phyloP scores from a whole-genome alignment of 1,284 basidiomycete species.

The Irpex lacteus region DNA sequence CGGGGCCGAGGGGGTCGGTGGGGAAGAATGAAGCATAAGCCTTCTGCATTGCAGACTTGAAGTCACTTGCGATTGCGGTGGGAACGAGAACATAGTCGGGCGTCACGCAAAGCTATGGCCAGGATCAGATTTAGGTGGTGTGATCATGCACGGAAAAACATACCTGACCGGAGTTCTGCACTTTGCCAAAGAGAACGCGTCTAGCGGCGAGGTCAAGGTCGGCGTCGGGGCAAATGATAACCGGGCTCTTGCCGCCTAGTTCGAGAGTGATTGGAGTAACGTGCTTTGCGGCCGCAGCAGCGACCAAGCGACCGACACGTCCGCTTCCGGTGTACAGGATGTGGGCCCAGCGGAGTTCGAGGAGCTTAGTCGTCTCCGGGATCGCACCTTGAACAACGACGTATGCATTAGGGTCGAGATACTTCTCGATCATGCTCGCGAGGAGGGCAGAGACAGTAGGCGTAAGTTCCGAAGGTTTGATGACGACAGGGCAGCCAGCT shows the following conservation, averaged over 20 bases:
- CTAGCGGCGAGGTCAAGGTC: slow-evolving; percentile 58
- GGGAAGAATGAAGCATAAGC: slow-evolving; percentile 34
- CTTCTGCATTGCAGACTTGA: slow-evolving; percentile 50
- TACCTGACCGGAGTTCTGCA: slow-evolving; percentile 72
- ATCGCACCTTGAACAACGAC: slow-evolving; percentile 57
- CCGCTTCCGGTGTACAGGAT: slow-evolving; percentile 65
- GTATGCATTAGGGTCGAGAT: slow-evolving; percentile 53
- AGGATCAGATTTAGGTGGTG: background rate
- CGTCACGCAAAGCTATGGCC: slow-evolving; percentile 52
- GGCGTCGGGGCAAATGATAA: slow-evolving; percentile 68
- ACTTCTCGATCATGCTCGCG: slow-evolving; percentile 55
- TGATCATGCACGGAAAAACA: slow-evolving; percentile 5
- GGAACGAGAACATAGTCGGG: slow-evolving; percentile 64
- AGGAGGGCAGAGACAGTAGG: slow-evolving; percentile 50
- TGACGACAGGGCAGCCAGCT: slow-evolving; percentile 54
- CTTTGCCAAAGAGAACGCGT: slow-evolving; percentile 79
- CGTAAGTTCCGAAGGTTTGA: slow-evolving; percentile 64
- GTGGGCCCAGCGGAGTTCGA: slow-evolving; percentile 83
- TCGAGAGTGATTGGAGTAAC: slow-evolving; percentile 82
- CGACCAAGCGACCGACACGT: slow-evolving; percentile 75
- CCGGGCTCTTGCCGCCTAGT: slow-evolving; percentile 84
- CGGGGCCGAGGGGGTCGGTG: slow-evolving; percentile 37
- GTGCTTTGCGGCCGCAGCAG: slow-evolving; percentile 78
- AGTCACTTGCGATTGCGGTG: slow-evolving; percentile 44
- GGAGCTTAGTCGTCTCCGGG: slow-evolving; percentile 55